Base-by-base conservation (phyloP, 164 flowering plant genomes). In the Tinospora cordifolia region DNA sequence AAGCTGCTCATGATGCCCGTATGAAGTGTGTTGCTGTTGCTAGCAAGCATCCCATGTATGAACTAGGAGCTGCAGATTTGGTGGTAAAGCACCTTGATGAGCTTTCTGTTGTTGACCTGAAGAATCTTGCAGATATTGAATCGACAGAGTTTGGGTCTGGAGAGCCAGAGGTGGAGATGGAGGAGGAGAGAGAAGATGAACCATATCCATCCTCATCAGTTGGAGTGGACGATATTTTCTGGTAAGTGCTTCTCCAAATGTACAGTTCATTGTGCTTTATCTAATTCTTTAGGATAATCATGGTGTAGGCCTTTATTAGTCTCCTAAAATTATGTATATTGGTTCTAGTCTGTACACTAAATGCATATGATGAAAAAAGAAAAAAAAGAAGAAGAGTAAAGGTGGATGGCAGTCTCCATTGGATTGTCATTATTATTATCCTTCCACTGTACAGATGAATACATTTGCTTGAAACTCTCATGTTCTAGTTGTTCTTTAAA, bases 1-100 rank as follows among this genome's bases (percentile, higher is more conserved):
- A 94, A 83, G 99, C 97, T 68, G 97, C 97, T 0, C 99, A 87
- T 74, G 99, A 94, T 84, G 93, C 87, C 1, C 81, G 81, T 25
- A 94, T 94, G 99, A 94, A 92, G 79, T 94, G 99, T 76, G 93
- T 94, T 34, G 99, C 93, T 34, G 92, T 94, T 59, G 97, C 97
- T 21, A 89, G 97, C 79, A 94, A 90, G 79, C 99, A 90, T 68
- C 99, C 97, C 7, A 79, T 85, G 38, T 94, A 92, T 68, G 99
- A 94, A 74, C 91, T 94, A 38, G 85, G 86, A 27, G 99, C 99
- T 47, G 99, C 99, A 3, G 99, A 94, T 71, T 74, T 94, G 89
- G 91, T 94, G 66, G 99, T 94, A 71, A 84, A 88, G 67, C 78
- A 63, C 13, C 79, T 94, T 2, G 89, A 92, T 69, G 99, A 94